These are phyloP conservation scores for Nissolia schottii DNA, from an alignment of 306 rosid species.

Conservation along the genomic window DNA sequence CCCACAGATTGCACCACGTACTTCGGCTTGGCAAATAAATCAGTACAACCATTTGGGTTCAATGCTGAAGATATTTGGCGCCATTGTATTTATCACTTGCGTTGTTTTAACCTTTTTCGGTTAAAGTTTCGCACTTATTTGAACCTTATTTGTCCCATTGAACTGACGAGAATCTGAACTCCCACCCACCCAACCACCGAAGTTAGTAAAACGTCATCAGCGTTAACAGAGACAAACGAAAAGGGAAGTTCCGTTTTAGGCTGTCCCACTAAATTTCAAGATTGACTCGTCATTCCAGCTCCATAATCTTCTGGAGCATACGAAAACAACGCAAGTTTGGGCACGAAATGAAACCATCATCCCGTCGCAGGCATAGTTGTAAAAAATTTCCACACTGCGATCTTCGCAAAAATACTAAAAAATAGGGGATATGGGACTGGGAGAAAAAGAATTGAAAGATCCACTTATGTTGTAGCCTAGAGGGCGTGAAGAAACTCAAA, in stretches of 20 bases:
- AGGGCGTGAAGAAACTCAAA: background rate
- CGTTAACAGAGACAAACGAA: background rate
- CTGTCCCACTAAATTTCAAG: too few species aligned
- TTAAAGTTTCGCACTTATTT: too few species aligned
- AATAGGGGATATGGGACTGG: background rate
- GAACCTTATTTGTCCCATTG: background rate
- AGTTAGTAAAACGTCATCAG: background rate
- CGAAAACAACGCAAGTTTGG: background rate
- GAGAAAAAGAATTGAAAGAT: background rate
- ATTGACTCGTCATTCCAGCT: too few species aligned
- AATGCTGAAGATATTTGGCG: too few species aligned
- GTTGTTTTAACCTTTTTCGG: too few species aligned
- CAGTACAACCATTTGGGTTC: too few species aligned
- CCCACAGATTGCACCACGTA: background rate
- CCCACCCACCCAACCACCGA: background rate
- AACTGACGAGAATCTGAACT: background rate
- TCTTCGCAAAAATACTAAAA: background rate
- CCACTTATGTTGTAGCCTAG: background rate
- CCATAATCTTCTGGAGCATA: background rate
- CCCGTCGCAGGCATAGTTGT: background rate
- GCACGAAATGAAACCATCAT: background rate
- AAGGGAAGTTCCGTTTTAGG: too few species aligned
- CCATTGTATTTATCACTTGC: too few species aligned
- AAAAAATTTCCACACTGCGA: background rate
- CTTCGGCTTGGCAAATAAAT: too few species aligned